phyloP scores from a whole-genome alignment of 2,329 filamentous ascomycete genomes.

The Blastomyces percursus region DNA sequence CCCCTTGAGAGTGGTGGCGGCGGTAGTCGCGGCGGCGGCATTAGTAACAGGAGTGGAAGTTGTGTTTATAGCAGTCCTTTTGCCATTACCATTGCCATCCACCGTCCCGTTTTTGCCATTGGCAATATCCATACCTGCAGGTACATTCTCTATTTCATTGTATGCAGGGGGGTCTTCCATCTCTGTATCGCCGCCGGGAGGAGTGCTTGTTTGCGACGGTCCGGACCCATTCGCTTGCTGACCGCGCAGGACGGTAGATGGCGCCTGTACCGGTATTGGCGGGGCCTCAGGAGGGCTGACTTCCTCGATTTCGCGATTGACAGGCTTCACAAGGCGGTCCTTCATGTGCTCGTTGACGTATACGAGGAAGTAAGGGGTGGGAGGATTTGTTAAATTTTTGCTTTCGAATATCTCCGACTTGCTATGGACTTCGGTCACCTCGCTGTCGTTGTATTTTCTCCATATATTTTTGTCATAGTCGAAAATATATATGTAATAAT shows the following conservation, averaged over 20 bases:
- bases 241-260: background rate
- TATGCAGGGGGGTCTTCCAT: constrained; percentile 6
- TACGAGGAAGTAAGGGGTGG: constrained; percentile 73
- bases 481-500: constrained; percentile 95
- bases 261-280: too few relatives aligned
- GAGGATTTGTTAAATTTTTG: constrained; percentile 49
- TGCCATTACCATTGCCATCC: background rate
- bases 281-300: background rate
- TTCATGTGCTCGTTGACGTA: constrained; percentile 63
- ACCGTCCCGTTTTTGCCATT: background rate
- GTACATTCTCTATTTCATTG: constrained; percentile 3
- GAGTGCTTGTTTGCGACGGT: background rate
- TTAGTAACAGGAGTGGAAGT: background rate
- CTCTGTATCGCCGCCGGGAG: background rate
- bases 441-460: constrained; percentile 89
- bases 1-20: background rate
- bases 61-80: background rate
- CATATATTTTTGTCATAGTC: constrained; percentile 74
- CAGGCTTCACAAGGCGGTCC: constrained; percentile 47
- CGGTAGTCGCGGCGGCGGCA: background rate
- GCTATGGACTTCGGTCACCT: constrained; percentile 58
- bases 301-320: constrained; percentile 37
- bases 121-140: background rate
- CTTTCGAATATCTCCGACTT: constrained; percentile 57
- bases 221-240: constrained; percentile 1